Evolutionary conservation across 1,139 yeast genomes (phyloP), one percentile per base, ranked within the genome.

Genomic region (Yamadazyma sp.): DNA sequence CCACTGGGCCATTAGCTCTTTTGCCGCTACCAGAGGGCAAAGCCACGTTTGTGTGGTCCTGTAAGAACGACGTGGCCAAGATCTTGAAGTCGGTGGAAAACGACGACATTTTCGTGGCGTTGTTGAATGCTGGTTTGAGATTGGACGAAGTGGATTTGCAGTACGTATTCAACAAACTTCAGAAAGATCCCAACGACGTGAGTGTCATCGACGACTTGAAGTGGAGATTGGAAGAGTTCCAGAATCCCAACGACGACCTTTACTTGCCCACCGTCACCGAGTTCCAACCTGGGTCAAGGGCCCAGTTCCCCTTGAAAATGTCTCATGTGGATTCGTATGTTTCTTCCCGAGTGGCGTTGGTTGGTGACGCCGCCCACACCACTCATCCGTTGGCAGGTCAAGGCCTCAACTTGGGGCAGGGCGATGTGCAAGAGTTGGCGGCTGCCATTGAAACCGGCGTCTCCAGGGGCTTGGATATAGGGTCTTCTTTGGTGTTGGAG

Each of bases 341-440:
- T 12, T 79, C 81, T 1, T 91, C 87, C 4, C 73, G 98, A 49
- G 77, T 91, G 25, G 98, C 98, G 0, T 69, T 92, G 16, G 85
- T 92, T 8, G 98, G 99, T 16, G 99, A 92, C 62, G 98, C 99
- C 1, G 98, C 98, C 0, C 99, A 92, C 53, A 85, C 98, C 0
- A 87, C 96, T 1, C 98, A 92, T 59, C 98, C 99, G 2, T 71
- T 92, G 44, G 98, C 98, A 2, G 99, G 99, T 4, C 98, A 94
- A 63, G 98, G 99, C 12, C 75, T 92, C 44, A 92, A 92, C 59
- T 89, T 92, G 96, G 98, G 98, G n/a, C 97, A 91, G 59, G 82
- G 85, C 26, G 99, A 92, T 56, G 96, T 87, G 2, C 82, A 82
- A 41, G 69, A 83, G 2, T 70, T 92, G 31, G 80, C 83, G 1